A percentile compares a stretch with the other conserved stretches of the same genome.
Conservation (phyloP, 2,329 filamentous ascomycete genomes). For the Exophiala lecanii-corni region DNA sequence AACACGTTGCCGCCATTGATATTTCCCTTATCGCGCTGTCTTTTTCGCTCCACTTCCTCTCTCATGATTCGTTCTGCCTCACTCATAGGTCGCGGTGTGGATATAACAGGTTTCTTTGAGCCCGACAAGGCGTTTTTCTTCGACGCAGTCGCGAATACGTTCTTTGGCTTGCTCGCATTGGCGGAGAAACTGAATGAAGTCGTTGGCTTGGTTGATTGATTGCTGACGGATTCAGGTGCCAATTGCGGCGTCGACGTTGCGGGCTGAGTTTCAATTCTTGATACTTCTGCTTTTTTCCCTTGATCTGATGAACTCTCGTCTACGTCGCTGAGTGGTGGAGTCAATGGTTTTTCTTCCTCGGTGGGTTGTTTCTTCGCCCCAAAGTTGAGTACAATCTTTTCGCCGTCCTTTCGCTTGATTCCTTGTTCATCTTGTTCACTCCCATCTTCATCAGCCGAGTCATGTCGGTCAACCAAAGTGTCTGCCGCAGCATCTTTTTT, state of each 20-base stretch:
- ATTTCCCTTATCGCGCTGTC: constrained; percentile 34
- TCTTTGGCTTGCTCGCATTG: constrained; percentile 59
- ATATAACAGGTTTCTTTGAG: constrained; percentile 60
- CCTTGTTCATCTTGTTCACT: constrained; percentile 34
- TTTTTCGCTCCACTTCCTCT: constrained; percentile 70
- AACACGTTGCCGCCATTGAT: constrained; percentile 17
- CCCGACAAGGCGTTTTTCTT: constrained; percentile 66
- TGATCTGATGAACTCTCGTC: constrained; percentile 14
- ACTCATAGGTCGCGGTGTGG: constrained; percentile 73
- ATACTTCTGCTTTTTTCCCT: too few relatives aligned
- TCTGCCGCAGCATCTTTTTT: constrained; percentile 53
- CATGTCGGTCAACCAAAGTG: constrained; percentile 39
- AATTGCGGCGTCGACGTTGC: constrained; percentile 22
- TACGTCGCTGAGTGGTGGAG: constrained; percentile 25
- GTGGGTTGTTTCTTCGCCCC: constrained; percentile 37
- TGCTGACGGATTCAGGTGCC: too few relatives aligned
- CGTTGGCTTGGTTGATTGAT: constrained; percentile 21
- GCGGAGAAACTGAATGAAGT: constrained; percentile 63
- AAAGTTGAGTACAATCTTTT: constrained; percentile 70
- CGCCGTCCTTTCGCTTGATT: constrained; percentile 60
- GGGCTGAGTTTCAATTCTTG: too few relatives aligned
- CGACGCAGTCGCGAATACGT: constrained; percentile 61
- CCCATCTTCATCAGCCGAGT: constrained; percentile 37
- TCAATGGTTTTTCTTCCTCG: constrained; percentile 24
- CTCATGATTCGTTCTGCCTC: constrained; percentile 88